These are phyloP conservation scores for Angomonas ambiguus DNA, from an alignment of 208 protist genomes.

Conservation along the genomic window DNA sequence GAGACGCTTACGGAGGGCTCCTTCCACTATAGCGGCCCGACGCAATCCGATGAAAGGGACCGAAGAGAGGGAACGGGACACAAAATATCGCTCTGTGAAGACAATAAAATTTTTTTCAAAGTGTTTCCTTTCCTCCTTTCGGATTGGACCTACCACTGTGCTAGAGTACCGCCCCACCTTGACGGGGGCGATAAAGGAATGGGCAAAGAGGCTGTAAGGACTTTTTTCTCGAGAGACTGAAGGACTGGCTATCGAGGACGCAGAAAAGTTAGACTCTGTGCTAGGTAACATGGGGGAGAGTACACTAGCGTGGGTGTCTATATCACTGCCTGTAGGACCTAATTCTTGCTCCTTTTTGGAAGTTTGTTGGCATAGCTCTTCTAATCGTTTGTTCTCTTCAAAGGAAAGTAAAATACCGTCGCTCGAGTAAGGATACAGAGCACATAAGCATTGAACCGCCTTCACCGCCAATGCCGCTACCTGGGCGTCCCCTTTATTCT, in stretches of 20 bases:
- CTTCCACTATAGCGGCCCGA: constrained; percentile 24
- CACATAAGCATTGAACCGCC: constrained; percentile 37
- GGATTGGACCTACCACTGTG: constrained; percentile 17
- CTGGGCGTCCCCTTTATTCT: constrained; percentile 12
- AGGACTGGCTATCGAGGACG: background rate
- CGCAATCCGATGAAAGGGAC: constrained; percentile 30
- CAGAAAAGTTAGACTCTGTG: background rate
- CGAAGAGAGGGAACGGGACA: constrained; percentile 35
- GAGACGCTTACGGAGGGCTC: constrained; percentile 2
- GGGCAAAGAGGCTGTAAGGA: constrained; percentile 6
- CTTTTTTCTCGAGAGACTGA: background rate
- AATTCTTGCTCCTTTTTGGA: background rate
- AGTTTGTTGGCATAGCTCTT: background rate
- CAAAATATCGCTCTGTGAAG: constrained; percentile 19
- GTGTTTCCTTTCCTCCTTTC: constrained; percentile 23
- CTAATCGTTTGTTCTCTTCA: constrained; percentile 31
- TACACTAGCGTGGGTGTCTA: background rate
- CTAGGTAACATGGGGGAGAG: background rate
- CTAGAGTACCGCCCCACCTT: background rate
- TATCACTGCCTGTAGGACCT: background rate
- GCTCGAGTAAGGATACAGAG: constrained; percentile 43
- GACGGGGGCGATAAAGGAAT: background rate
- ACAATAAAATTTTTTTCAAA: constrained; percentile 30
- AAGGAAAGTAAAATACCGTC: constrained; percentile 36
- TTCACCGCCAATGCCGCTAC: constrained; percentile 25